Evolutionary conservation across 2,329 filamentous ascomycete species (phyloP), one percentile per base, ranked within the genome.

Genomic region (Passalora sequoiae): DNA sequence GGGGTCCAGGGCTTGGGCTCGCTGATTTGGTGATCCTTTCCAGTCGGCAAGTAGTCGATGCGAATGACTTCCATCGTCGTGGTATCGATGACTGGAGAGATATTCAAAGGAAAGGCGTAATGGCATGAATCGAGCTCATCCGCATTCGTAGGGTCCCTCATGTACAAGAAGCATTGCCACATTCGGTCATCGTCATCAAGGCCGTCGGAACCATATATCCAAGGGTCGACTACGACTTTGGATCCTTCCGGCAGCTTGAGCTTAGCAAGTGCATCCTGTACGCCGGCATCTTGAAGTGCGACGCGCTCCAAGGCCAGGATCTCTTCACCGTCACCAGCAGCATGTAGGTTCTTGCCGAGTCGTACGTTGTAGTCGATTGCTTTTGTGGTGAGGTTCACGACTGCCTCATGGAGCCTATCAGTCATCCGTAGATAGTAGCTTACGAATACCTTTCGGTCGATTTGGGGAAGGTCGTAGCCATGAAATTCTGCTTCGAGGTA

Each of bases 41-140:
- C 83, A 3, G 80, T 85, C 1, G 84, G 83, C 3, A 87, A 63
- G 44, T 77, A 70, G 57, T 88, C 83, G 50, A 88, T 83, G 8
- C 83, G 76, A 33, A 84, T 73, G 27, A 88, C 73, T 56, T 81
- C 77, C 66, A 77, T 75, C 1, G 72, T 78, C 29, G 73, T 72
- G 0, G 74, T 75, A 57, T 80, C 79, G 30, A 88, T 69, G 15
- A 86, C 81, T 0, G 82, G 81, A 1, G 79, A 83, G 49, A 83
- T 78, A n/a, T 76, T 71, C 2, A 84, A 66, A 1, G 82, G 82
- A 52, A 83, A 74, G 0, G 82, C 78, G 57, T 85, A 85, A 60
- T 85, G 80, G 57, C 83, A 84, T 30, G 76, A 77, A 56, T 86
- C 81, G n/a, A 66, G 62, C 55, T 83, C 77, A 5, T 66, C 59